Conservation (phyloP, 2,329 filamentous ascomycete genomes). For the Penicillium rolfsii region DNA sequence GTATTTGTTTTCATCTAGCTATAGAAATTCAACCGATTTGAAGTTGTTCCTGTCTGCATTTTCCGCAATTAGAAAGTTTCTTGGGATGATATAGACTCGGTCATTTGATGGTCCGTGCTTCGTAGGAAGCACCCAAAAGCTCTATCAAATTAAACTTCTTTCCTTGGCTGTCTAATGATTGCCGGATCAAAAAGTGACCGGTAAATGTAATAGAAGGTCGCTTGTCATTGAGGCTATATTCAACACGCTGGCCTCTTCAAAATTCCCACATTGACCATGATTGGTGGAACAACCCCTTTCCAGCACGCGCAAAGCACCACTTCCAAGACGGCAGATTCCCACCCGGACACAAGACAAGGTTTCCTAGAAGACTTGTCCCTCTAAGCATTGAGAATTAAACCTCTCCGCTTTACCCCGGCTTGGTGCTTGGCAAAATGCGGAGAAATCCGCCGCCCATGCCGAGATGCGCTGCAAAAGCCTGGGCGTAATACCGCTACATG, state of each 20-base stretch:
- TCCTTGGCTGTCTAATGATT: not conserved
- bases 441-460: slow-evolving; percentile 16
- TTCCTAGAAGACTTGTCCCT: not conserved
- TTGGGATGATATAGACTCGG: not conserved
- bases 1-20: no score
- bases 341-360: slow-evolving; percentile 7
- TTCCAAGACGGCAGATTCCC: slow-evolving; percentile 20
- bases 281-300: slow-evolving; percentile 27
- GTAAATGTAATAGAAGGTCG: not conserved
- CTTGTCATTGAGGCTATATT: not conserved
- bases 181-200: not conserved
- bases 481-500: not conserved
- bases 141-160: not conserved
- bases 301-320: slow-evolving; percentile 16
- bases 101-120: not conserved
- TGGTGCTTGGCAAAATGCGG: slow-evolving; percentile 23
- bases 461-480: not conserved
- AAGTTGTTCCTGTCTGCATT: not conserved
- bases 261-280: slow-evolving; percentile 9
- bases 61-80: not conserved
- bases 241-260: not conserved
- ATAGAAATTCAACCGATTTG: not conserved
- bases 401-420: slow-evolving; percentile 18
- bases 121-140: not conserved
- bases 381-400: not conserved